Evolutionary conservation across 345 rosid genomes (phyloP).

Genomic region (Pistacia atlantica): DNA sequence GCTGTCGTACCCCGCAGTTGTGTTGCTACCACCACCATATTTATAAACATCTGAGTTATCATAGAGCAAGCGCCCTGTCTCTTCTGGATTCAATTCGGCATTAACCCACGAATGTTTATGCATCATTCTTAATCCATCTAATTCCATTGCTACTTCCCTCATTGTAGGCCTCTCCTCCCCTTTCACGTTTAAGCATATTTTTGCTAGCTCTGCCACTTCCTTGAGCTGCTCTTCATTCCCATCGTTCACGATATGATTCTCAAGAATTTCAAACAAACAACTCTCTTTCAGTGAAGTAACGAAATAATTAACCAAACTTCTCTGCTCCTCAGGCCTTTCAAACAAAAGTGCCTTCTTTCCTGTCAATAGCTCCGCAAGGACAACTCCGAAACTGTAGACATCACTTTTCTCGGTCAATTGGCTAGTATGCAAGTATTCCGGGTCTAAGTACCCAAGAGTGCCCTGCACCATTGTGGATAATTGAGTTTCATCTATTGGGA

Average conservation of each 20-base stretch:
- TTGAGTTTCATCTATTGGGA: conserved; percentile 37
- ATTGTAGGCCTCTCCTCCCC: conserved; percentile 41
- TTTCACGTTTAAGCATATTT: conserved; percentile 24
- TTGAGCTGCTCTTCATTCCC: conserved; percentile 12
- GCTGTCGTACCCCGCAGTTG: background rate
- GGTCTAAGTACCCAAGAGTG: conserved; percentile 46
- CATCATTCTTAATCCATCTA: conserved; percentile 25
- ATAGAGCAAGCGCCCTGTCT: conserved; percentile 14
- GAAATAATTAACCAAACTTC: conserved; percentile 35
- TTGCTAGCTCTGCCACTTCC: conserved; percentile 17
- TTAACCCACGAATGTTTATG: conserved; percentile 17
- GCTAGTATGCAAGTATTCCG: conserved; percentile 38
- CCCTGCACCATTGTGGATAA: conserved; percentile 53
- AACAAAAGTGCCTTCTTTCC: conserved; percentile 36
- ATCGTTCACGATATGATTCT: conserved; percentile 8
- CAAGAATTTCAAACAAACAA: conserved; percentile 23
- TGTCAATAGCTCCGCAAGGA: conserved; percentile 39
- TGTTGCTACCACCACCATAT: background rate
- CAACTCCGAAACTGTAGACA: conserved; percentile 53
- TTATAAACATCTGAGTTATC: background rate
- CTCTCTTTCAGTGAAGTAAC: conserved; percentile 19
- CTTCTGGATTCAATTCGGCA: conserved; percentile 1
- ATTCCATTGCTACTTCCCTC: conserved; percentile 41
- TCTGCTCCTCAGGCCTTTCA: conserved; percentile 23
- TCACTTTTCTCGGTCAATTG: conserved; percentile 52